A percentile compares a stretch with the other conserved stretches of the same genome.
phyloP scores from a whole-genome alignment of 441 rosid species.

The Pelargonium cotyledonis region DNA sequence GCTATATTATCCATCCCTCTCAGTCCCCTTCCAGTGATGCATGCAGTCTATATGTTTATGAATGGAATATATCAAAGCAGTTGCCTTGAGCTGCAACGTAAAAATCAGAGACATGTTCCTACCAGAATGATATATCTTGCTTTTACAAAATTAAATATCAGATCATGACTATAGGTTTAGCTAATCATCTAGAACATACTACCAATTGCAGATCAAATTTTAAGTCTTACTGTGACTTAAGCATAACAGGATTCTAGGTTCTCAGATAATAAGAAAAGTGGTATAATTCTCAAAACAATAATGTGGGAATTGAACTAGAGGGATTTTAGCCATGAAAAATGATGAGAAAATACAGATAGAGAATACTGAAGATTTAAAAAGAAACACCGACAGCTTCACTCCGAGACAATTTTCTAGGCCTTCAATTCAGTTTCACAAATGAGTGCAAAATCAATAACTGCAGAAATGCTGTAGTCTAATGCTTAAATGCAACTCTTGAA shows the following conservation, averaged over 20 bases:
- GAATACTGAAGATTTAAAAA: neutral
- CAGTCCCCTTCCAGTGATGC: constrained; percentile 3
- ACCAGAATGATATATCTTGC: neutral
- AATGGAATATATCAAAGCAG: constrained; percentile 13
- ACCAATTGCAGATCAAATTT: constrained; percentile 9
- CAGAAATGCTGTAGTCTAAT: neutral
- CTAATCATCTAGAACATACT: constrained; percentile 10
- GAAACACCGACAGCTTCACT: neutral
- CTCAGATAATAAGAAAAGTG: neutral
- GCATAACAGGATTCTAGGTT: neutral
- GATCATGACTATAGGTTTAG: neutral
- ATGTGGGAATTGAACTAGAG: neutral
- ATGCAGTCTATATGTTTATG: constrained; percentile 13
- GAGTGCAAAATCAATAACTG: neutral
- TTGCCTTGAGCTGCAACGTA: constrained; percentile 15
- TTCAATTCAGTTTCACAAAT: neutral
- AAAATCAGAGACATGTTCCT: constrained; percentile 14
- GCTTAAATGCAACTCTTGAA: constrained; percentile 6
- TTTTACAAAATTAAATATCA: neutral
- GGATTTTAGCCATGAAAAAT: neutral
- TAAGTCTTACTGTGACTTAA: neutral
- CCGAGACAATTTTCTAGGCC: neutral
- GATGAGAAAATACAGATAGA: neutral
- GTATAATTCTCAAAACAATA: neutral
- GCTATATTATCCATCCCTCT: constrained; percentile 13